A percentile compares a stretch with the other conserved stretches of the same genome.
These are phyloP conservation scores for Penicillium sp. DNA, from an alignment of 2,329 filamentous ascomycete genomes.

Conservation along the genomic window DNA sequence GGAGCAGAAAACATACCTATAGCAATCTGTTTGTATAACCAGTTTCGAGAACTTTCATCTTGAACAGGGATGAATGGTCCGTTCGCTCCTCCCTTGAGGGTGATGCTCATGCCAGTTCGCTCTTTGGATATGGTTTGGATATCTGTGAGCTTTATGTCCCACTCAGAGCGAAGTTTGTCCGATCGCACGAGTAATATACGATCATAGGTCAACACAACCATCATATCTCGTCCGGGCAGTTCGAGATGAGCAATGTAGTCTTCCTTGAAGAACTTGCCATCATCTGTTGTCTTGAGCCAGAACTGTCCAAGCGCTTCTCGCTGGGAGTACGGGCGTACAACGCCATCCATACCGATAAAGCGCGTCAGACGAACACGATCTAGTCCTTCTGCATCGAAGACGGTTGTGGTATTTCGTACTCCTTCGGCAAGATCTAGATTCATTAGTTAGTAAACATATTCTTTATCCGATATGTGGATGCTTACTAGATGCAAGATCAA, in stretches of 20 bases:
- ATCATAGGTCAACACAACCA: slow-evolving; percentile 82
- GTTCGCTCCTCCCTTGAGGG: slow-evolving; percentile 83
- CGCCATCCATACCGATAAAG: slow-evolving; percentile 86
- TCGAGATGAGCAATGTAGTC: slow-evolving; percentile 96
- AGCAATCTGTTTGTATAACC: slow-evolving; percentile 63
- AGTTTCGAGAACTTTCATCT: slow-evolving; percentile 73
- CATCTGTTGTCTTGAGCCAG: slow-evolving; percentile 98
- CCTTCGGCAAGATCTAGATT: slow-evolving; percentile 76
- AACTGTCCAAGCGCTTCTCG: slow-evolving; percentile 94
- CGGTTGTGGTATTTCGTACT: slow-evolving; percentile 96
- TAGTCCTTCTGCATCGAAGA: slow-evolving; percentile 91
- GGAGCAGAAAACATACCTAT: slow-evolving; percentile 40
- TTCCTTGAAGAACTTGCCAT: slow-evolving; percentile 96
- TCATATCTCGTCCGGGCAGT: slow-evolving; percentile 80
- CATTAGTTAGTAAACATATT: slow-evolving; percentile 13
- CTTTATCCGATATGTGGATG: background rate
- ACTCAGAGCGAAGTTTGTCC: slow-evolving; percentile 80
- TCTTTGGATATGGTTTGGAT: slow-evolving; percentile 97
- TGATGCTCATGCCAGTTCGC: slow-evolving; percentile 85
- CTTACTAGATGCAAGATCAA: slow-evolving; percentile 83
- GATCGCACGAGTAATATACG: slow-evolving; percentile 88
- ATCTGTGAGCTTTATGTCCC: slow-evolving; percentile 94
- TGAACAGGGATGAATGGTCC: slow-evolving; percentile 91
- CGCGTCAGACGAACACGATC: slow-evolving; percentile 91
- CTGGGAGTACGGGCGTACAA: slow-evolving; percentile 90